Conservation (phyloP, 805 yeast species). For the Monosporozyma siamensis region DNA sequence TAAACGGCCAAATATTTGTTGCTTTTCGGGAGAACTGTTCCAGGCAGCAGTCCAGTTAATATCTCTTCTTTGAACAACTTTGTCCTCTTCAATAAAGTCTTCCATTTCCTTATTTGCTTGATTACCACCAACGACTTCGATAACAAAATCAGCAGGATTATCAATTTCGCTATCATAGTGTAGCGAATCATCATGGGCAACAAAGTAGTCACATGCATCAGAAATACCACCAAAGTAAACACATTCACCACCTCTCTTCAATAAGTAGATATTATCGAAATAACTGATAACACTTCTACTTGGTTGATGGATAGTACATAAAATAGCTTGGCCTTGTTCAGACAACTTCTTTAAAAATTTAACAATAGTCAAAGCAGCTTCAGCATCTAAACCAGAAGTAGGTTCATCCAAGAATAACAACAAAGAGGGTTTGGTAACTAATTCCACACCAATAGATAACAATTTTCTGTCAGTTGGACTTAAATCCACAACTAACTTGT, state of each 20-base stretch:
- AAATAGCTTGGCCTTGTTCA: slow-evolving; percentile 46
- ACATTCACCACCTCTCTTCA: slow-evolving; percentile 64
- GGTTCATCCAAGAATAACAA: slow-evolving; percentile 52
- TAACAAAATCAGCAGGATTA: slow-evolving; percentile 70
- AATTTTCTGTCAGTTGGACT: slow-evolving; percentile 48
- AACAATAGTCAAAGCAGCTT: slow-evolving; percentile 51
- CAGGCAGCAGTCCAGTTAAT: slow-evolving; percentile 19
- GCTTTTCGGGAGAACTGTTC: slow-evolving; percentile 13
- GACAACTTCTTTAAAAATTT: slow-evolving; percentile 42
- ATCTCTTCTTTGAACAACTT: not conserved
- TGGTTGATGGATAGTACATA: slow-evolving; percentile 62
- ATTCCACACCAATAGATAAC: slow-evolving; percentile 46
- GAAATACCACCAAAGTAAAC: slow-evolving; percentile 69
- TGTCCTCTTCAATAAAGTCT: slow-evolving; percentile 3
- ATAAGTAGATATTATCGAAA: slow-evolving; percentile 49
- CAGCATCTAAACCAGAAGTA: slow-evolving; percentile 51
- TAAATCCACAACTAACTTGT: slow-evolving; percentile 42
- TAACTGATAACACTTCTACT: slow-evolving; percentile 50
- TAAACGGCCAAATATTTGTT: slow-evolving; percentile 4
- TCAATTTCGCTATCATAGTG: slow-evolving; percentile 40
- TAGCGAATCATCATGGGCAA: slow-evolving; percentile 49
- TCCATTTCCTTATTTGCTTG: slow-evolving; percentile 40
- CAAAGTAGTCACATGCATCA: slow-evolving; percentile 41
- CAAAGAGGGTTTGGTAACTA: slow-evolving; percentile 46
- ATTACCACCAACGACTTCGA: slow-evolving; percentile 60